Percentiles rank a stretch among this genome's conserved stretches.
These are phyloP conservation scores for Chlorella sp. DNA, from an alignment of 139 green algal genomes.

Conservation along the genomic window DNA sequence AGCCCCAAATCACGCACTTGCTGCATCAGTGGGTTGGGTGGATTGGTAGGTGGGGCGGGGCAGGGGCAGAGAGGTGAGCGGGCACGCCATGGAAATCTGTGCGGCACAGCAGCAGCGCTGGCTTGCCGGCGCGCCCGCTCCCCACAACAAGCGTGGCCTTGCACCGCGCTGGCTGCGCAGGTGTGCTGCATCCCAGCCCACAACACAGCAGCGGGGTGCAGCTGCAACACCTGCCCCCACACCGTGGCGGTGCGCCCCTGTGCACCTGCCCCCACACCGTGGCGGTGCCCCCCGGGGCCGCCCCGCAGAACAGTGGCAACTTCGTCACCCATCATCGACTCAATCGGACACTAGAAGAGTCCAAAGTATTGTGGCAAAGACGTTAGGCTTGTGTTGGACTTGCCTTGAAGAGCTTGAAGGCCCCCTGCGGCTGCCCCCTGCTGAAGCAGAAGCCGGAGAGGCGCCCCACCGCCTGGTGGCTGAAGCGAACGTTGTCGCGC, in stretches of 20 bases:
- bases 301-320: too few relatives aligned
- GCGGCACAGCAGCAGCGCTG: neutral
- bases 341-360: too few relatives aligned
- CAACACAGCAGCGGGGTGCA: too few relatives aligned
- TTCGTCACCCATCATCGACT: too few relatives aligned
- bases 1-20: slow-evolving; percentile 16
- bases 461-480: slow-evolving; percentile 20
- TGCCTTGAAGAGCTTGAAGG: slow-evolving; percentile 37
- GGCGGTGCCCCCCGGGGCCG: too few relatives aligned
- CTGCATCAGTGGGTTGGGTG: neutral
- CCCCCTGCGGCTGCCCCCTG: slow-evolving; percentile 18
- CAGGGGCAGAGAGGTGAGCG: neutral
- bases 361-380: too few relatives aligned
- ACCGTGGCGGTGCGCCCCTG: too few relatives aligned
- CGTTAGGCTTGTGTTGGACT: neutral
- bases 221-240: too few relatives aligned
- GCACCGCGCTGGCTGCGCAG: too few relatives aligned
- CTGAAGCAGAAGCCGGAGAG: slow-evolving; percentile 27
- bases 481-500: slow-evolving; percentile 28
- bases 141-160: neutral
- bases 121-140: neutral
- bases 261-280: too few relatives aligned
- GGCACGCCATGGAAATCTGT: neutral
- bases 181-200: too few relatives aligned
- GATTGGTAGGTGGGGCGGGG: neutral